Conservation (phyloP, 192 early-diverging fungal species). For the Coemansia interrupta region DNA sequence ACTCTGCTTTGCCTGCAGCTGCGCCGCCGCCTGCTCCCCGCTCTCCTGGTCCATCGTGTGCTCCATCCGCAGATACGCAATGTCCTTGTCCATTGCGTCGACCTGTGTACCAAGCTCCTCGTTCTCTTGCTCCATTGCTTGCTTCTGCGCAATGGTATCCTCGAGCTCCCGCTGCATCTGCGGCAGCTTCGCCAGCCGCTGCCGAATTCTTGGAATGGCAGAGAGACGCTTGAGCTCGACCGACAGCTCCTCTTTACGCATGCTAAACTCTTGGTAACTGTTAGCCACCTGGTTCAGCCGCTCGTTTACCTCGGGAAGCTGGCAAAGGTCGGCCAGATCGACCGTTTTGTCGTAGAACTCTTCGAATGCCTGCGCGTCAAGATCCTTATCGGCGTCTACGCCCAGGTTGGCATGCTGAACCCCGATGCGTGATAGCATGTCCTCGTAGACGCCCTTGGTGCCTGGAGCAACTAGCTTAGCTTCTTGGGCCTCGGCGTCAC, state of each 20-base stretch:
- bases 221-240: constrained; percentile 41
- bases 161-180: constrained; percentile 44
- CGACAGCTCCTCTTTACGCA: constrained; percentile 43
- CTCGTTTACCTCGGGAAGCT: constrained; percentile 50
- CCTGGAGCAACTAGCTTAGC: constrained; percentile 50
- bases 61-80: constrained; percentile 46
- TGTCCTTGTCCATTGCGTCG: constrained; percentile 43
- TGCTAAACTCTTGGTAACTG: constrained; percentile 43
- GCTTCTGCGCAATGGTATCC: constrained; percentile 13
- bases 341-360: constrained; percentile 54
- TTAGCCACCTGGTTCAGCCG: constrained; percentile 50
- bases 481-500: constrained; percentile 45
- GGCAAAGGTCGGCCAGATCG: constrained; percentile 48
- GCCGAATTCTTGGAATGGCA: constrained; percentile 39
- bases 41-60: constrained; percentile 46
- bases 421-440: constrained; percentile 50
- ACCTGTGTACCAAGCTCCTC: constrained; percentile 16
- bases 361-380: constrained; percentile 48
- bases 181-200: constrained; percentile 33
- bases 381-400: constrained; percentile 32
- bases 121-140: constrained; percentile 36
- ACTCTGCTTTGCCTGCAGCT: constrained; percentile 21
- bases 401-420: constrained; percentile 48
- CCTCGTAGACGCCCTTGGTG: constrained; percentile 53
- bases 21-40: constrained; percentile 40